phyloP scores from a whole-genome alignment of 1,284 basidiomycete species.

The Ustilago shanxiensis region DNA sequence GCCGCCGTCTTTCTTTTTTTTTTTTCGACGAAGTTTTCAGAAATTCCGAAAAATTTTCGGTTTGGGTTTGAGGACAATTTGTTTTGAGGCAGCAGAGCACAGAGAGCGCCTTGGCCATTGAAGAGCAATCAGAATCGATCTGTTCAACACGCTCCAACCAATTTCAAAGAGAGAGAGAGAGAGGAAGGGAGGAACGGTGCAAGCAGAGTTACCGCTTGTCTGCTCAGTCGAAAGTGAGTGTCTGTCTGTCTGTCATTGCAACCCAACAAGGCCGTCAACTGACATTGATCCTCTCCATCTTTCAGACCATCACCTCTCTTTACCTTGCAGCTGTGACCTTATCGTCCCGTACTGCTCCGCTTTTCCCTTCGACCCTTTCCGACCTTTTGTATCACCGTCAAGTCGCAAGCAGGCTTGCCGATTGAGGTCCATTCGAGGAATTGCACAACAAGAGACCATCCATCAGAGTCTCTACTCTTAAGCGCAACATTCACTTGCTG shows the following conservation, averaged over 20 bases:
- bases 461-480: not conserved
- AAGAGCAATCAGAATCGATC: too few species aligned
- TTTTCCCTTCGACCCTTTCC: constrained; percentile 4
- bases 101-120: not conserved
- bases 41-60: constrained; percentile 13
- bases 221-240: not conserved
- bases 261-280: constrained; percentile 18
- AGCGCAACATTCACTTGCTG: constrained; percentile 29
- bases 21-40: constrained; percentile 1
- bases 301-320: constrained; percentile 28
- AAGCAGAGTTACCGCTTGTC: too few species aligned
- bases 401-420: constrained; percentile 42
- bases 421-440: constrained; percentile 14
- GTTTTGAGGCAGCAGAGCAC: constrained; percentile 2
- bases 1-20: not conserved
- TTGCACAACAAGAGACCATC: constrained; percentile 4
- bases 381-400: constrained; percentile 11
- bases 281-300: not conserved
- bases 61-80: too few species aligned
- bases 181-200: too few species aligned
- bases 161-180: not conserved
- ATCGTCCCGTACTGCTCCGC: constrained; percentile 26
- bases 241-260: too few species aligned
- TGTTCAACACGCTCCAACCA: too few species aligned
- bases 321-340: constrained; percentile 26